A percentile compares a stretch with the other conserved stretches of the same genome.
Evolutionary conservation across 768 basidiomycete species (phyloP).

Genomic region (Russula foetens): DNA sequence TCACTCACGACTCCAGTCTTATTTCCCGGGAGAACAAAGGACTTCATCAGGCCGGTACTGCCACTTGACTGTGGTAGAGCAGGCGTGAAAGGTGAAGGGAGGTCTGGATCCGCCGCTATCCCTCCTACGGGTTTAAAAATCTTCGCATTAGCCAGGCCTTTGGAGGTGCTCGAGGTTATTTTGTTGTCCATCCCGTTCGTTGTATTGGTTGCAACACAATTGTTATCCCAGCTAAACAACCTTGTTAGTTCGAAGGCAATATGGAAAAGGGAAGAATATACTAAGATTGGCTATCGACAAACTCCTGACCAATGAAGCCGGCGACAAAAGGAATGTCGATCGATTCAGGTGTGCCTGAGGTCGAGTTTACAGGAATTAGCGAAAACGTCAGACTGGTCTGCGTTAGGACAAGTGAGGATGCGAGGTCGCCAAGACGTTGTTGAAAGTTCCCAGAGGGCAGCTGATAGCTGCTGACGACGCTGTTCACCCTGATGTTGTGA

Average conservation of each 20-base stretch:
- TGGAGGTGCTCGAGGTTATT: background rate
- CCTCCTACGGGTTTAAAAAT: background rate
- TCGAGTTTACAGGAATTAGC: slow-evolving; percentile 40
- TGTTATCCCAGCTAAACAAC: slow-evolving; percentile 43
- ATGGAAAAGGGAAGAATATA: slow-evolving; percentile 25
- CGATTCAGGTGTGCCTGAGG: slow-evolving; percentile 32
- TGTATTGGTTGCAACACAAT: slow-evolving; percentile 42
- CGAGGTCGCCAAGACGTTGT: slow-evolving; percentile 50
- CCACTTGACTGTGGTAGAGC: slow-evolving; percentile 38
- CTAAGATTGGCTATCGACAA: slow-evolving; percentile 47
- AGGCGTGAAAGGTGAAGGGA: slow-evolving; percentile 43
- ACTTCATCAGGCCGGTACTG: slow-evolving; percentile 45
- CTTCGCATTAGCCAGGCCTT: slow-evolving; percentile 21
- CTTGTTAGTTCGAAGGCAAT: background rate
- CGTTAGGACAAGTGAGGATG: slow-evolving; percentile 43
- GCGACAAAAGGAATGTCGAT: slow-evolving; percentile 48
- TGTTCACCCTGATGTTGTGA: slow-evolving; percentile 55
- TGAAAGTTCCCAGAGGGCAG: slow-evolving; percentile 35
- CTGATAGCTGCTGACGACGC: slow-evolving; percentile 52
- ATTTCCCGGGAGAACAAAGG: slow-evolving; percentile 46
- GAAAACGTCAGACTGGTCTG: slow-evolving; percentile 40
- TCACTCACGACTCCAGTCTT: slow-evolving; percentile 51
- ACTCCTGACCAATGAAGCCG: slow-evolving; percentile 36
- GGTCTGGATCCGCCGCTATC: slow-evolving; percentile 31
- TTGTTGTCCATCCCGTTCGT: slow-evolving; percentile 48